phyloP scores from a whole-genome alignment of 164 flowering plant species.

The Kalanchoe fedtschenkoi region DNA sequence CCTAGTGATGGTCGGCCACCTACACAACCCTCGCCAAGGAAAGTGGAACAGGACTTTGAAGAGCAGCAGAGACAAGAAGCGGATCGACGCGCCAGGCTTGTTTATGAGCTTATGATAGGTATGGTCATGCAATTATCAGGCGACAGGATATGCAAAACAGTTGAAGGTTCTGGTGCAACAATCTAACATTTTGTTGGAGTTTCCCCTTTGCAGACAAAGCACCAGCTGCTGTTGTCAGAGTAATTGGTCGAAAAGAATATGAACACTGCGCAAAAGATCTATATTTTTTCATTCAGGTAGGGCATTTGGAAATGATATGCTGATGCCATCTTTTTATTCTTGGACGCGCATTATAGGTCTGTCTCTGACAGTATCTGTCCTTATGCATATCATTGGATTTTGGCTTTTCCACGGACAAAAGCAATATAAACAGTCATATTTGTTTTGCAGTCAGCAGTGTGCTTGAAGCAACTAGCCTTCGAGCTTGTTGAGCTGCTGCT shows the following conservation, averaged over 20 bases:
- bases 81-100: constrained; percentile 72
- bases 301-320: not conserved
- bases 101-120: constrained; percentile 89
- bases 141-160: not conserved
- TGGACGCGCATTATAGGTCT: not conserved
- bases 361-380: not conserved
- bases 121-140: constrained; percentile 5
- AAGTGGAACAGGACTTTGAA: constrained; percentile 23
- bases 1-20: constrained; percentile 23
- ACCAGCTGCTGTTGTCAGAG: constrained; percentile 78
- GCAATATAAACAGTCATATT: constrained; percentile 4
- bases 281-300: constrained; percentile 92
- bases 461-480: constrained; percentile 65
- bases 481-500: constrained; percentile 78
- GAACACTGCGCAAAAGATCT: constrained; percentile 91
- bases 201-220: constrained; percentile 56
- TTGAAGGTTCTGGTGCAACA: not conserved
- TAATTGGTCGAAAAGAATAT: constrained; percentile 92
- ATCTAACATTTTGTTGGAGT: not conserved
- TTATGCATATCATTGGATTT: not conserved
- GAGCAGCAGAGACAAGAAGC: constrained; percentile 64
- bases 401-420: not conserved
- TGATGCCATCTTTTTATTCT: not conserved
- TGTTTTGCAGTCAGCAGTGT: constrained; percentile 69
- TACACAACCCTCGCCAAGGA: constrained; percentile 33